phyloP scores from a whole-genome alignment of 306 rosid genomes.

The Pyrus bretschneideri region DNA sequence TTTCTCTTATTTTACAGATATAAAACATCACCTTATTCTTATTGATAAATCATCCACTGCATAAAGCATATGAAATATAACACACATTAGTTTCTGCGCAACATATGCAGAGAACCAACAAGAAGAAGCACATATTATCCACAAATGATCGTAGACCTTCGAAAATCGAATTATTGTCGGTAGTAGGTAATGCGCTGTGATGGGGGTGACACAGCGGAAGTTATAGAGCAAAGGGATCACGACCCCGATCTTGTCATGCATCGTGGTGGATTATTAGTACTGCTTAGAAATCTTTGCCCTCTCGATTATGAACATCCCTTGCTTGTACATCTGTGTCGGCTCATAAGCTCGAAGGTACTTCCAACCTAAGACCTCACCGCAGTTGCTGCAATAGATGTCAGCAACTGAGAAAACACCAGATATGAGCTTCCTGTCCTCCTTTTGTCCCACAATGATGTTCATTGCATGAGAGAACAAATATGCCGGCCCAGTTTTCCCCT shows the following conservation, averaged over 20 bases:
- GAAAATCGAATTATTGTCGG: no score
- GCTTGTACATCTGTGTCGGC: conserved; percentile 15
- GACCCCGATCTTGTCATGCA: not conserved
- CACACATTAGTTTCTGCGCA: not conserved
- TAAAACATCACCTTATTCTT: no score
- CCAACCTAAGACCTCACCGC: conserved; percentile 42
- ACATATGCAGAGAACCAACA: not conserved
- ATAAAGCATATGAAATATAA: not conserved
- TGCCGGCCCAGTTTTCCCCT: conserved; percentile 39
- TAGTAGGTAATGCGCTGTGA: no score
- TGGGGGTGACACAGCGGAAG: not conserved
- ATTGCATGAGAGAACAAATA: conserved; percentile 36
- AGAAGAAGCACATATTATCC: not conserved
- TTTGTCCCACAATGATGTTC: conserved; percentile 38
- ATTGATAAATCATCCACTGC: not conserved
- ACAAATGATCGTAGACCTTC: not conserved
- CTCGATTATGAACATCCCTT: conserved; percentile 41
- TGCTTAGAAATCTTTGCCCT: conserved; percentile 30
- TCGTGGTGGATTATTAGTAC: not conserved
- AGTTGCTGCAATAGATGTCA: conserved; percentile 28
- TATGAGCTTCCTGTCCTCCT: conserved; percentile 12
- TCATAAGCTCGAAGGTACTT: conserved; percentile 36
- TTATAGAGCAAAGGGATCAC: not conserved
- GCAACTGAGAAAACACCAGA: conserved; percentile 37
- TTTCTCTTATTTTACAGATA: no score